Evolutionary conservation across 768 basidiomycete species (phyloP), one percentile per base, ranked within the genome.

Genomic region (Leucosporidium yakuticum): DNA sequence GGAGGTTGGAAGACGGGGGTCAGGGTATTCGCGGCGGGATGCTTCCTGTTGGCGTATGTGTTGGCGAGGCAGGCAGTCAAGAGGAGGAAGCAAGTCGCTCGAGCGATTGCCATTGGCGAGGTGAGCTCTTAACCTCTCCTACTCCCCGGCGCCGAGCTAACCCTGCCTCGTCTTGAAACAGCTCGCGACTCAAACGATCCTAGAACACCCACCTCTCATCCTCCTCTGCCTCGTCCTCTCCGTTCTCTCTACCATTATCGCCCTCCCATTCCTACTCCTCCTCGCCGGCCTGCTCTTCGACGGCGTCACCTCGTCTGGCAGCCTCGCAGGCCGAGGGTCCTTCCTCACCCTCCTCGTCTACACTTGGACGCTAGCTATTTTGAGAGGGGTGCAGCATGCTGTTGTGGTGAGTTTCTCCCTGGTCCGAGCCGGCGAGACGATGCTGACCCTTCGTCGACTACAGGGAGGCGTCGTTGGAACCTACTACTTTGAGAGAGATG

Each of bases 401-500:
- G 84, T 86, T 4, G 85, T 86, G 65, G 87, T 44, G 39, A 44
- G 39, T 44, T 7, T 8, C 2, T 8, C 11, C 17, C 14, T 44
- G 39, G 8, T 36, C 39, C 11, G 39, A 44, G 14, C 39, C 11
- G 11, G 6, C 11, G 39, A 2, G 39, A 9, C 6, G 39, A 44
- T 15, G 14, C 39, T 44, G 39, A 44, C 17, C 39, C 3, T 44
- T 44, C 14, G 39, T 3, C 5, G 34, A 5, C 39, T 44, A 15
- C 39, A 44, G 39, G 39, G 91, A 0, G 88, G 87, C 36, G 89
- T 93, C 6, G 84, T 97, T 44, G 93, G 91, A 2, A 86, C 88
- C 55, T 97, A 93, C 93, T 96, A 95, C 77, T 95, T 91, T 79
- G 77, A 84, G 34, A 81, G 85, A 84, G 87, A 73, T 75, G 85